phyloP scores from a whole-genome alignment of 495 filamentous ascomycete genomes.

The Podospora pseudoanserina region DNA sequence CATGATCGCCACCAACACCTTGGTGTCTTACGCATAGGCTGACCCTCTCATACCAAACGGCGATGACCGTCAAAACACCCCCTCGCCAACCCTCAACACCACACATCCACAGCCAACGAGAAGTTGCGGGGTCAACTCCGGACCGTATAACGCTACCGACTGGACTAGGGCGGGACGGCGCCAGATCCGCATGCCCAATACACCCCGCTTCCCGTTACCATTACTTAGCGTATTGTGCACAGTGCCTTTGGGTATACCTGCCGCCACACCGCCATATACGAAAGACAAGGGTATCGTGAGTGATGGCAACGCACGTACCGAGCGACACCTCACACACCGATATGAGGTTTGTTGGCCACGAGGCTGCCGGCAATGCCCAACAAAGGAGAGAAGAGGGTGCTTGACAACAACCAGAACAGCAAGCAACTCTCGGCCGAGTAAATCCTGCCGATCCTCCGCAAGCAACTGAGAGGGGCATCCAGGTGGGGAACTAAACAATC shows the following conservation, averaged over 20 bases:
- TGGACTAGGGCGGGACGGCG: not conserved
- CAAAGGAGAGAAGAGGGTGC: not conserved
- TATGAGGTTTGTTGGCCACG: not conserved
- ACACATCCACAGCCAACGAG: not conserved
- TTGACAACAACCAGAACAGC: not conserved
- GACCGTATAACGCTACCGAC: not conserved
- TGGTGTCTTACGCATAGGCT: not conserved
- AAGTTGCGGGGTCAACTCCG: conserved; percentile 3
- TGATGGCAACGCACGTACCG: not conserved
- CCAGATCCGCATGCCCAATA: conserved; percentile 8
- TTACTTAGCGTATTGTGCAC: not conserved
- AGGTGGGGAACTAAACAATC: not conserved
- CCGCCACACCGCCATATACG: conserved; percentile 7
- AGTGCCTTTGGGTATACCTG: conserved; percentile 1
- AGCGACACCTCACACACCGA: not conserved
- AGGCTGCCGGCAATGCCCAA: not conserved
- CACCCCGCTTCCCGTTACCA: not conserved
- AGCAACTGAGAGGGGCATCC: not conserved
- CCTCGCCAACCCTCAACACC: not conserved
- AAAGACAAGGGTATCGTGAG: not conserved
- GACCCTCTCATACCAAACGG: not conserved
- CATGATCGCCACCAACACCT: not conserved
- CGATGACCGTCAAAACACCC: not conserved
- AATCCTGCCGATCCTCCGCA: conserved; percentile 11
- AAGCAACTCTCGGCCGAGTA: conserved; percentile 14